These are phyloP conservation scores for Beauveria pseudobassiana DNA, from an alignment of 2,329 filamentous ascomycete species.

Conservation along the genomic window DNA sequence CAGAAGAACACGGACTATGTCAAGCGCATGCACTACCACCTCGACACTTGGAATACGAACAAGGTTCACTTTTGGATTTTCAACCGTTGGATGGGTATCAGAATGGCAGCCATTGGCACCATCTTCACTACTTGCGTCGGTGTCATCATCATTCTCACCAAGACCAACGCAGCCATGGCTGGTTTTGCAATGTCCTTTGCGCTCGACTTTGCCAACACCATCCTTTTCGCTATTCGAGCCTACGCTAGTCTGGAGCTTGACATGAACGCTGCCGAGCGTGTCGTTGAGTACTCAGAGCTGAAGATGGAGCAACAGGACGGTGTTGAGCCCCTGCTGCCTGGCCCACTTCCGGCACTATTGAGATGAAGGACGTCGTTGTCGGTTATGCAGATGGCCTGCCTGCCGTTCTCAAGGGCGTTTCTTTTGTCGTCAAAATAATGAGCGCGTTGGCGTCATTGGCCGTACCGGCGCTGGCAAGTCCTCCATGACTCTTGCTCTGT, in stretches of 20 bases:
- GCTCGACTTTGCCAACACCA: constrained; percentile 56
- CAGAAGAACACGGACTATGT: constrained; percentile 61
- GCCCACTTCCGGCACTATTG: constrained; percentile 66
- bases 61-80: constrained; percentile 64
- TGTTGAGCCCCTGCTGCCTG: constrained; percentile 59
- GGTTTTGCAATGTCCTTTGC: constrained; percentile 71
- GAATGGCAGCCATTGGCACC: constrained; percentile 62
- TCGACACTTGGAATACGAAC: constrained; percentile 61
- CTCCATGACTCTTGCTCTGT: constrained; percentile 65
- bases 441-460: constrained; percentile 69
- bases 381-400: constrained; percentile 64
- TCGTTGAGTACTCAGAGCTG: constrained; percentile 67
- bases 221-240: constrained; percentile 59
- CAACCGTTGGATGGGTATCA: constrained; percentile 70
- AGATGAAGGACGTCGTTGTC: constrained; percentile 66
- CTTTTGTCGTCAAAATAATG: constrained; percentile 59
- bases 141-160: constrained; percentile 53
- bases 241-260: constrained; percentile 67
- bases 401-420: constrained; percentile 61
- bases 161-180: constrained; percentile 58
- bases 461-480: constrained; percentile 75
- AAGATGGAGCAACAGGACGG: constrained; percentile 60
- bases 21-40: constrained; percentile 58
- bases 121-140: constrained; percentile 61
- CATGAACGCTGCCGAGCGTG: constrained; percentile 71